Conservation (phyloP, 371 early-diverging fungal species). For the Mucor lusitanicus region DNA sequence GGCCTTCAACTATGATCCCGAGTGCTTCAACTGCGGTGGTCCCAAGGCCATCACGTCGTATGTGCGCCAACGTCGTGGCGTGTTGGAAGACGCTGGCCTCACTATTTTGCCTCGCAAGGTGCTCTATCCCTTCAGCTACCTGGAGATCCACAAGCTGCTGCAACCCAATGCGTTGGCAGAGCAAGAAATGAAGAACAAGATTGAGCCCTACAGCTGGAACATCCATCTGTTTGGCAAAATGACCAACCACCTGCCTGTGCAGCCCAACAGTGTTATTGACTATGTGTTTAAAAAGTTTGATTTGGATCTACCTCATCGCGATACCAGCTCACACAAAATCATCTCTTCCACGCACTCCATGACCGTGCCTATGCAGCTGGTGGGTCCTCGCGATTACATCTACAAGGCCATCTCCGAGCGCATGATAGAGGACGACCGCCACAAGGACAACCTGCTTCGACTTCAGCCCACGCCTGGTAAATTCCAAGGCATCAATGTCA, state of each 20-base stretch:
- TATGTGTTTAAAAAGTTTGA: conserved; percentile 53
- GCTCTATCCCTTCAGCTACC: conserved; percentile 57
- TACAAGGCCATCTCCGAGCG: conserved; percentile 28
- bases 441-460: conserved; percentile 8
- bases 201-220: conserved; percentile 47
- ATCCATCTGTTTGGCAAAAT: conserved; percentile 67
- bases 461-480: conserved; percentile 48
- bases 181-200: conserved; percentile 44
- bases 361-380: conserved; percentile 29
- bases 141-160: conserved; percentile 47
- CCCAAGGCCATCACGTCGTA: conserved; percentile 66
- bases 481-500: conserved; percentile 56
- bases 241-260: conserved; percentile 56
- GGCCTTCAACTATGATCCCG: conserved; percentile 54
- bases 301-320: conserved; percentile 49
- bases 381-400: conserved; percentile 38
- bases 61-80: conserved; percentile 50
- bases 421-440: conserved; percentile 24
- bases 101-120: conserved; percentile 54
- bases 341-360: conserved; percentile 31
- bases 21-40: conserved; percentile 68
- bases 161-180: conserved; percentile 50
- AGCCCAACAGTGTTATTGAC: conserved; percentile 55
- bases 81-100: conserved; percentile 51
- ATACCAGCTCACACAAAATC: conserved; percentile 35